Evolutionary conservation across 1,284 basidiomycete species (phyloP).

Genomic region (Heterobasidion occidentale): DNA sequence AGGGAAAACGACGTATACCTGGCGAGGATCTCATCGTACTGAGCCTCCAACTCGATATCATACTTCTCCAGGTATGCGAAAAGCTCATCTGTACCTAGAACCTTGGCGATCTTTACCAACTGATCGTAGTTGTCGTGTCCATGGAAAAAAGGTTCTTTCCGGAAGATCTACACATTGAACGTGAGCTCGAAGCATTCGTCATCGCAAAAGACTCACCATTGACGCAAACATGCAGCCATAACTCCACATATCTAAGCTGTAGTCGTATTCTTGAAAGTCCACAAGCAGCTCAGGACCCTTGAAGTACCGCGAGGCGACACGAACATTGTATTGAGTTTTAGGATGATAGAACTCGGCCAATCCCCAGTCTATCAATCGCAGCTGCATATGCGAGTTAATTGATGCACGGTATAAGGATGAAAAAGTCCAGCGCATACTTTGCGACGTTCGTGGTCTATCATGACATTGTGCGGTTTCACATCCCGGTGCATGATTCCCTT

Average conservation of each 20-base stretch:
- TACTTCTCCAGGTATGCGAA: conserved; percentile 91
- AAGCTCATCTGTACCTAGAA: conserved; percentile 93
- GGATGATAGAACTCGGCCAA: conserved; percentile 99
- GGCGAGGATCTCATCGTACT: conserved; percentile 86
- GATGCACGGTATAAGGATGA: not conserved
- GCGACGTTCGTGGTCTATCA: conserved; percentile 97
- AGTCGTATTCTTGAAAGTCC: conserved; percentile 98
- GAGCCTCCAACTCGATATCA: conserved; percentile 86
- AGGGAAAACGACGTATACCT: conserved; percentile 32
- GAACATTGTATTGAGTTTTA: conserved; percentile 96
- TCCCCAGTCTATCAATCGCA: conserved; percentile 98
- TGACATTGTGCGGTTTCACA: conserved; percentile 98
- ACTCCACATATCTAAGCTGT: conserved; percentile 97
- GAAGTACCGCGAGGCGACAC: conserved; percentile 96
- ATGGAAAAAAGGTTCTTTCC: conserved; percentile 99
- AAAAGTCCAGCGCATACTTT: not conserved
- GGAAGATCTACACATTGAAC: conserved; percentile 72
- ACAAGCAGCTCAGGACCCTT: conserved; percentile 97
- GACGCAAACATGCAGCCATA: conserved; percentile 98
- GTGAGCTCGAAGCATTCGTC: not conserved
- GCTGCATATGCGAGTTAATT: conserved; percentile 31
- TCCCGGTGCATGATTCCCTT: conserved; percentile 99
- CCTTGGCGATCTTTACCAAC: conserved; percentile 96
- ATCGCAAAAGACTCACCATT: conserved; percentile 57
- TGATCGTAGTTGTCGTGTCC: conserved; percentile 99